A percentile compares a stretch with the other conserved stretches of the same genome.
Evolutionary conservation across 1,139 yeast genomes (phyloP).

Genomic region (Geotrichum australiense): DNA sequence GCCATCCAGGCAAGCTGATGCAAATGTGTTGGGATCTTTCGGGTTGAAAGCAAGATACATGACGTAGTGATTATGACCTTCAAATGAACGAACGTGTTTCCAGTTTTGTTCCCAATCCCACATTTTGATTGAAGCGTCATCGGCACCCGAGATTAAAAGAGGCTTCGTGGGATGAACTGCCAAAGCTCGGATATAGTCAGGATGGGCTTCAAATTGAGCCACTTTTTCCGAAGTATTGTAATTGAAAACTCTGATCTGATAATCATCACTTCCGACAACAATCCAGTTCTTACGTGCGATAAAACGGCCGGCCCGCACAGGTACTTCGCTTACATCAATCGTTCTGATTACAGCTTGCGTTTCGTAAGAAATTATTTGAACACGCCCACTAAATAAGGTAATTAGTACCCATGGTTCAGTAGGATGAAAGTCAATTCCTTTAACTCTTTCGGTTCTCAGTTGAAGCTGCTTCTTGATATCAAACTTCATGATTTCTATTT

Average conservation of each 20-base stretch:
- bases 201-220: slow-evolving; percentile 95
- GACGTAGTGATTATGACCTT: slow-evolving; percentile 93
- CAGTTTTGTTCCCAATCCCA: slow-evolving; percentile 96
- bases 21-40: slow-evolving; percentile 95
- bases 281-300: slow-evolving; percentile 97
- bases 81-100: slow-evolving; percentile 84
- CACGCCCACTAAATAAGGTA: slow-evolving; percentile 36
- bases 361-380: slow-evolving; percentile 92
- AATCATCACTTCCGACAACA: slow-evolving; percentile 93
- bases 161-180: slow-evolving; percentile 95
- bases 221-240: slow-evolving; percentile 78
- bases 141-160: slow-evolving; percentile 80
- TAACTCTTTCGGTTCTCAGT: slow-evolving; percentile 90
- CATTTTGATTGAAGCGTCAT: slow-evolving; percentile 82
- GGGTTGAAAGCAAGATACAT: slow-evolving; percentile 96
- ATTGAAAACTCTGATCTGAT: slow-evolving; percentile 85
- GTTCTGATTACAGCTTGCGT: slow-evolving; percentile 62
- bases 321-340: slow-evolving; percentile 86
- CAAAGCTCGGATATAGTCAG: slow-evolving; percentile 87
- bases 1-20: slow-evolving; percentile 92
- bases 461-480: slow-evolving; percentile 56
- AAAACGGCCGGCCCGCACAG: slow-evolving; percentile 92
- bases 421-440: slow-evolving; percentile 97
- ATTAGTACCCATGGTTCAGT: slow-evolving; percentile 78
- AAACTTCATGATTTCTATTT: slow-evolving; percentile 21